phyloP scores from a whole-genome alignment of 805 yeast genomes.

The Saccharomycopsis guyanensis region DNA sequence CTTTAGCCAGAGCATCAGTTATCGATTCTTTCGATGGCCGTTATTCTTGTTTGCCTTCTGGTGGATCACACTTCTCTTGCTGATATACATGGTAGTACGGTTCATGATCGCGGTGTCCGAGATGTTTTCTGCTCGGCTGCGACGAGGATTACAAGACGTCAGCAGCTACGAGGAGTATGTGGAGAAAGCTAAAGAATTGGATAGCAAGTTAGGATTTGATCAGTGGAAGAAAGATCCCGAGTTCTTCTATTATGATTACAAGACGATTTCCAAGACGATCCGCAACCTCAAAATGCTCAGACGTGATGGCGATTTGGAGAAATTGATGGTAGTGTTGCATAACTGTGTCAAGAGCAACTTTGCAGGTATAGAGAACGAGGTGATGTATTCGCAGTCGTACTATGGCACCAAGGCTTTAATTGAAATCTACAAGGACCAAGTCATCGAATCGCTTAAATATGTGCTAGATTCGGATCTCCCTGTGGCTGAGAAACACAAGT shows the following conservation, averaged over 20 bases:
- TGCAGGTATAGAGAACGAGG: constrained; percentile 71
- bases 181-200: constrained; percentile 48
- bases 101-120: constrained; percentile 59
- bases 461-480: constrained; percentile 36
- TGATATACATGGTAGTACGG: constrained; percentile 45
- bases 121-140: constrained; percentile 38
- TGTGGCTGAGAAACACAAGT: constrained; percentile 35
- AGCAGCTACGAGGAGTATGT: constrained; percentile 55
- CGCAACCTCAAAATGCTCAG: constrained; percentile 34
- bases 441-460: constrained; percentile 38
- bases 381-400: constrained; percentile 64
- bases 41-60: constrained; percentile 40
- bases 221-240: constrained; percentile 56
- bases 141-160: constrained; percentile 43
- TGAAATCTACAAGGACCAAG: constrained; percentile 45
- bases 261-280: constrained; percentile 45
- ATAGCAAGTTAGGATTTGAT: constrained; percentile 48
- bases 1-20: constrained; percentile 32
- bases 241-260: constrained; percentile 63
- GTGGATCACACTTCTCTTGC: constrained; percentile 48
- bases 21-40: constrained; percentile 57
- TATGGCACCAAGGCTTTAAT: constrained; percentile 65
- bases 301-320: constrained; percentile 30
- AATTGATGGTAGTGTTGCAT: constrained; percentile 48
- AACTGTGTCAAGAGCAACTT: constrained; percentile 65